These are phyloP conservation scores for Trichoderma guizhouense DNA, from an alignment of 2,329 filamentous ascomycete genomes.

Conservation along the genomic window DNA sequence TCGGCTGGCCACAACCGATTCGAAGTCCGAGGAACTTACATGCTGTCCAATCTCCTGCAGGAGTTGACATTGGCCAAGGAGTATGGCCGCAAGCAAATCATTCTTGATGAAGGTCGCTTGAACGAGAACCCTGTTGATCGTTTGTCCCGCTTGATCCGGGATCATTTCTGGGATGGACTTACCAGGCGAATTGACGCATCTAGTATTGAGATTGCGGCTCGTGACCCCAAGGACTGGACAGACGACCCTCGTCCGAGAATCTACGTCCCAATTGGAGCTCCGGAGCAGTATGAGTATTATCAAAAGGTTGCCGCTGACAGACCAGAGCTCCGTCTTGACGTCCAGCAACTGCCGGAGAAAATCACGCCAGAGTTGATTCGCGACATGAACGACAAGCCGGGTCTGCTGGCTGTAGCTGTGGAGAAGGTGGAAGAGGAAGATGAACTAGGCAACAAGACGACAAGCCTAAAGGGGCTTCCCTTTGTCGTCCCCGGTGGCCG, in stretches of 20 bases:
- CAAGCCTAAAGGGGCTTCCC: constrained; percentile 74
- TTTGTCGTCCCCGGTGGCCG: constrained; percentile 97
- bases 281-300: constrained; percentile 89
- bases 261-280: constrained; percentile 80
- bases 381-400: constrained; percentile 82
- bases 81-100: constrained; percentile 82
- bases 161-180: constrained; percentile 89
- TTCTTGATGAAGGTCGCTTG: constrained; percentile 84
- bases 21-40: constrained; percentile 93
- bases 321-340: constrained; percentile 84
- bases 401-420: constrained; percentile 86
- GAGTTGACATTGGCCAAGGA: constrained; percentile 91
- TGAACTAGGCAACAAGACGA: constrained; percentile 61
- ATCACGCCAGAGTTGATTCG: constrained; percentile 80
- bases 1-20: constrained; percentile 85
- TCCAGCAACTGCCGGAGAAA: constrained; percentile 70
- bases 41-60: constrained; percentile 93
- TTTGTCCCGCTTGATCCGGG: constrained; percentile 78
- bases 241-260: constrained; percentile 83
- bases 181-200: constrained; percentile 87
- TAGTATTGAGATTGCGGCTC: constrained; percentile 79
- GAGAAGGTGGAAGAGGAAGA: constrained; percentile 64
- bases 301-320: constrained; percentile 70
- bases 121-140: constrained; percentile 94
- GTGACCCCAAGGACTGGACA: constrained; percentile 95